Evolutionary conservation across 345 rosid genomes (phyloP).

Genomic region (Schrenkiella parvula): DNA sequence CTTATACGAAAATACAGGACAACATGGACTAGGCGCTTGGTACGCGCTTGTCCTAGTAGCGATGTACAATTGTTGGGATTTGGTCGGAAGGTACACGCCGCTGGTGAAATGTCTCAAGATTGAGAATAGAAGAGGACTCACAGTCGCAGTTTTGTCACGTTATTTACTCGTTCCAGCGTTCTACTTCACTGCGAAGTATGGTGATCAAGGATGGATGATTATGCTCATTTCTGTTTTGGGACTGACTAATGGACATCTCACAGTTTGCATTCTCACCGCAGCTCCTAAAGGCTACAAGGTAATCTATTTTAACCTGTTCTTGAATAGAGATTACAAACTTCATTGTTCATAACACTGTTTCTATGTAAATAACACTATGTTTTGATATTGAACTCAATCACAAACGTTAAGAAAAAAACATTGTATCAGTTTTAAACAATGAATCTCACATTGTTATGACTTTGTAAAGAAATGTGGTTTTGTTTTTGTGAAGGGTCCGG

Average conservation of each 20-base stretch:
- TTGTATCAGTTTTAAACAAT: too few species aligned
- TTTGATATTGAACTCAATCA: too few species aligned
- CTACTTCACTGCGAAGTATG: conserved; percentile 84
- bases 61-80: conserved; percentile 60
- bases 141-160: conserved; percentile 48
- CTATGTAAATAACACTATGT: too few species aligned
- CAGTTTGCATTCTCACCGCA: conserved; percentile 68
- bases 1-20: conserved; percentile 74
- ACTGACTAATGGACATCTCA: conserved; percentile 71
- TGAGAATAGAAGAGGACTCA: conserved; percentile 62
- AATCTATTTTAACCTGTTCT: background rate
- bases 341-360: too few species aligned
- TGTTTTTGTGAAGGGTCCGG: conserved; percentile 64
- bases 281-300: conserved; percentile 65
- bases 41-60: conserved; percentile 68
- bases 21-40: conserved; percentile 59
- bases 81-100: conserved; percentile 63
- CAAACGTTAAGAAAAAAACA: too few species aligned
- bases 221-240: conserved; percentile 65
- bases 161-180: conserved; percentile 68
- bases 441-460: background rate
- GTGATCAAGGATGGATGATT: conserved; percentile 93
- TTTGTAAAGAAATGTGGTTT: background rate
- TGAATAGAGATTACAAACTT: background rate
- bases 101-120: conserved; percentile 47